Percentiles rank a stretch among this genome's conserved stretches.
These are phyloP conservation scores for Athelia sp. DNA, from an alignment of 1,284 basidiomycete species.

Conservation along the genomic window DNA sequence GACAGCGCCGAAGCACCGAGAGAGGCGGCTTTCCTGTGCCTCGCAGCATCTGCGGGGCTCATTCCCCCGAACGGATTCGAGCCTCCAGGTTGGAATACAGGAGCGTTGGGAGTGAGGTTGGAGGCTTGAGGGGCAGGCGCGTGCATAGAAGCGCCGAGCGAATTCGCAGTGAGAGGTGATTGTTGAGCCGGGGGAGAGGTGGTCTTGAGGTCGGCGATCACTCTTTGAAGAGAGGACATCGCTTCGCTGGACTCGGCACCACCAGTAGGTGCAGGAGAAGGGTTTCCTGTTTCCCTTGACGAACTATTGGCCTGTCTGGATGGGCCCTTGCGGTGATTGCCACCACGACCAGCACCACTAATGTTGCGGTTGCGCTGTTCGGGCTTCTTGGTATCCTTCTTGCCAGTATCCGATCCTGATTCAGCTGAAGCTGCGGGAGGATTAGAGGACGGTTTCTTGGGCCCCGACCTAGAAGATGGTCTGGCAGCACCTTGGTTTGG, in stretches of 20 bases:
- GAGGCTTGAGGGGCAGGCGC: slow-evolving; percentile 39
- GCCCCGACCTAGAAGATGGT: slow-evolving; percentile 59
- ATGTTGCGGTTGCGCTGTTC: slow-evolving; percentile 58
- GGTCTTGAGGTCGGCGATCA: slow-evolving; percentile 81
- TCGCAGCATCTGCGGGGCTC: slow-evolving; percentile 40
- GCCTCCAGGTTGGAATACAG: slow-evolving; percentile 66
- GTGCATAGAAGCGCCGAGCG: slow-evolving; percentile 41
- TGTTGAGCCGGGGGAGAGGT: slow-evolving; percentile 52
- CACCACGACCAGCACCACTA: slow-evolving; percentile 36
- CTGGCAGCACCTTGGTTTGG: slow-evolving; percentile 40
- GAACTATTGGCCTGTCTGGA: slow-evolving; percentile 49
- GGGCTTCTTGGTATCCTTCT: slow-evolving; percentile 54
- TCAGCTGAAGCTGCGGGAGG: slow-evolving; percentile 38
- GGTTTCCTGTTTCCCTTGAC: slow-evolving; percentile 38
- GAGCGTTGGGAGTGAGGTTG: slow-evolving; percentile 57
- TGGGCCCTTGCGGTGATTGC: slow-evolving; percentile 47
- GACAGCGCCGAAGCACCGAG: slow-evolving; percentile 56
- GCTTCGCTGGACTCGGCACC: slow-evolving; percentile 60
- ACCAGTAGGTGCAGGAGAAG: slow-evolving; percentile 41
- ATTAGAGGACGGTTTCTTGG: slow-evolving; percentile 46
- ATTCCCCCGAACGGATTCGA: slow-evolving; percentile 37
- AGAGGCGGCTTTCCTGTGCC: slow-evolving; percentile 77
- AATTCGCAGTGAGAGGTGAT: slow-evolving; percentile 29
- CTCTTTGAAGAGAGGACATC: slow-evolving; percentile 73
- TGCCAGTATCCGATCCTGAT: slow-evolving; percentile 64